Percentiles rank a stretch among this genome's conserved stretches.
Evolutionary conservation across 768 basidiomycete genomes (phyloP).

Genomic region (Suillus hirtellus): DNA sequence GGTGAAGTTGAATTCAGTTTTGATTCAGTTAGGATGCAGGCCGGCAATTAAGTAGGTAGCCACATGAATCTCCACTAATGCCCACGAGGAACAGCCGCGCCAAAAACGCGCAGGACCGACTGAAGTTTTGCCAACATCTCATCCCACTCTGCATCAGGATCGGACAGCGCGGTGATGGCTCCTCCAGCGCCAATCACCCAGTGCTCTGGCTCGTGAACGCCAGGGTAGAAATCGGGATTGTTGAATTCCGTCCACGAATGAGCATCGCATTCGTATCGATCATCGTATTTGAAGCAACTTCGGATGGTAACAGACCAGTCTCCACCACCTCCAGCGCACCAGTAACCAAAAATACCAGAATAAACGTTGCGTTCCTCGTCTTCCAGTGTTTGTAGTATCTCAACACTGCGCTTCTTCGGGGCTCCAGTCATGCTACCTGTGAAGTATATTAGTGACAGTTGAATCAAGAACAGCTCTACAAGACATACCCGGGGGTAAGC

Average conservation of each 20-base stretch:
- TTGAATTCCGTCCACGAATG: conserved; percentile 16
- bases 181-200: conserved; percentile 93
- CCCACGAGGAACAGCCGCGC: conserved; percentile 31
- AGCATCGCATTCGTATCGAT: conserved; percentile 21
- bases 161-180: conserved; percentile 91
- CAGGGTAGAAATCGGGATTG: conserved; percentile 8
- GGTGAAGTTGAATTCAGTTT: conserved; percentile 44
- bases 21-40: conserved; percentile 30
- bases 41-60: conserved; percentile 3
- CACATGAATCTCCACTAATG: conserved; percentile 14
- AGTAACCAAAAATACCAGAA: conserved; percentile 93
- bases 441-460: conserved; percentile 8
- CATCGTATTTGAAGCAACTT: conserved; percentile 80
- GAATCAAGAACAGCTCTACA: not conserved
- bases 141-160: conserved; percentile 87
- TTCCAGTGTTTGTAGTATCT: conserved; percentile 84
- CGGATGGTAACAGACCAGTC: conserved; percentile 96
- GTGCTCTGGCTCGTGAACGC: conserved; percentile 40
- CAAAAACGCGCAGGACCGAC: conserved; percentile 71
- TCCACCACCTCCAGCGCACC: conserved; percentile 83
- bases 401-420: conserved; percentile 91
- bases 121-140: conserved; percentile 89
- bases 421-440: conserved; percentile 97
- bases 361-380: conserved; percentile 73
- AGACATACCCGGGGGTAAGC: conserved; percentile 80